A percentile compares a stretch with the other conserved stretches of the same genome.
Evolutionary conservation across 345 rosid genomes (phyloP).

Genomic region (Acer campestre): DNA sequence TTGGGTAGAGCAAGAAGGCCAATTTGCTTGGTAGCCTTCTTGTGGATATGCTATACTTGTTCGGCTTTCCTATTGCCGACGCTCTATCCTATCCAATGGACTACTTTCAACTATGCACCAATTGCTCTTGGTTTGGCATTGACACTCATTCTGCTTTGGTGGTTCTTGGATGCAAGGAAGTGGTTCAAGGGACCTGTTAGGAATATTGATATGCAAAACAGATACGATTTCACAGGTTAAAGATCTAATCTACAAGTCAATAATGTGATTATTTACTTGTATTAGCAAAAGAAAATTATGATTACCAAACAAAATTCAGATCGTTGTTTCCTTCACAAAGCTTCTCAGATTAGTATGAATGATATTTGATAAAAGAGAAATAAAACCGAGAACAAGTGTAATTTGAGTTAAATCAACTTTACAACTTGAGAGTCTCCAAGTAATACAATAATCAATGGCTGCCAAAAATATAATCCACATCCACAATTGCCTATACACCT

Average conservation of each 20-base stretch:
- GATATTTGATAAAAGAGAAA: no score
- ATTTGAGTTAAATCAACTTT: background rate
- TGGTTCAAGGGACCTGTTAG: slow-evolving; percentile 72
- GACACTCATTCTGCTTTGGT: slow-evolving; percentile 55
- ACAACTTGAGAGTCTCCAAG: background rate
- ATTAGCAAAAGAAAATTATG: background rate
- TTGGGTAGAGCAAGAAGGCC: slow-evolving; percentile 62
- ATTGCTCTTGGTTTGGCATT: slow-evolving; percentile 46
- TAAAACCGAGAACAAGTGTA: background rate
- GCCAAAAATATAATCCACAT: background rate
- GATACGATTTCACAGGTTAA: background rate
- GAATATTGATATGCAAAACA: slow-evolving; percentile 38
- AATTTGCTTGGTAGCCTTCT: slow-evolving; percentile 51
- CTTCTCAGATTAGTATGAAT: background rate
- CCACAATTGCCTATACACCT: background rate
- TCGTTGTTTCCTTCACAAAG: background rate
- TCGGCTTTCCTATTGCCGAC: slow-evolving; percentile 60
- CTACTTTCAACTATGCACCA: slow-evolving; percentile 60
- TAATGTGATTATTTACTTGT: background rate
- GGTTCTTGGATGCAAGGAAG: slow-evolving; percentile 54
- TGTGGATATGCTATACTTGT: slow-evolving; percentile 68
- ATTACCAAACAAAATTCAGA: background rate
- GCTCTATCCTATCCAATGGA: slow-evolving; percentile 47
- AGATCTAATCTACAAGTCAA: background rate
- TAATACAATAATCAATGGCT: background rate